phyloP scores from a whole-genome alignment of 1,284 basidiomycete genomes.

The Cutaneotrichosporon daszewskae region DNA sequence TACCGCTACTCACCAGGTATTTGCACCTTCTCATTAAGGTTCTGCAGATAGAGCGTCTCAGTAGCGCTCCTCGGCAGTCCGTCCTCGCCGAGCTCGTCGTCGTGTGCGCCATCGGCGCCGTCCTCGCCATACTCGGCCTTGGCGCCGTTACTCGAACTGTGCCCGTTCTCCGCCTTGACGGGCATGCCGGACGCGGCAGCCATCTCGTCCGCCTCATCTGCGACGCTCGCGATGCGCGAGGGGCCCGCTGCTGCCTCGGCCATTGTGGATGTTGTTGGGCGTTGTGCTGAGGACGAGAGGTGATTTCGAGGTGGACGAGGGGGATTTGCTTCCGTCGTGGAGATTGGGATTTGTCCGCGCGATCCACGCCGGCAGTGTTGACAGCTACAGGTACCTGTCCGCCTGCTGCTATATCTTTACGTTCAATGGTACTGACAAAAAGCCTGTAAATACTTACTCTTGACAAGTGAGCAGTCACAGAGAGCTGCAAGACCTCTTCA shows the following conservation, averaged over 20 bases:
- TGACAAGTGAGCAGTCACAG: too few species aligned
- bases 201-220: constrained; percentile 22
- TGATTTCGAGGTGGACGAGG: too few species aligned
- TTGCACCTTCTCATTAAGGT: constrained; percentile 95
- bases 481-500: too few species aligned
- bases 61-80: constrained; percentile 50
- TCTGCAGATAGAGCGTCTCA: constrained; percentile 94
- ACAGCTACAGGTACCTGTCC: too few species aligned
- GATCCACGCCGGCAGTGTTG: too few species aligned
- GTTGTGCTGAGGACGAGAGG: too few species aligned
- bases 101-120: constrained; percentile 17
- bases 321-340: too few species aligned
- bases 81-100: constrained; percentile 23
- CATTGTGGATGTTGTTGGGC: constrained; percentile 6
- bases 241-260: constrained; percentile 12
- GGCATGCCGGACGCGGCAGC: constrained; percentile 8
- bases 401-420: too few species aligned
- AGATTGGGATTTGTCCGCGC: too few species aligned
- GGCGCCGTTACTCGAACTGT: background rate
- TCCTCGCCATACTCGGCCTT: constrained; percentile 4
- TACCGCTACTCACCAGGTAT: constrained; percentile 58
- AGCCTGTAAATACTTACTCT: too few species aligned
- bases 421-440: too few species aligned
- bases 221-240: constrained; percentile 19
- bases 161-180: background rate